A percentile compares a stretch with the other conserved stretches of the same genome.
These are phyloP conservation scores for Phellopilus nigrolimitatus DNA, from an alignment of 1,284 basidiomycete species.

Conservation along the genomic window DNA sequence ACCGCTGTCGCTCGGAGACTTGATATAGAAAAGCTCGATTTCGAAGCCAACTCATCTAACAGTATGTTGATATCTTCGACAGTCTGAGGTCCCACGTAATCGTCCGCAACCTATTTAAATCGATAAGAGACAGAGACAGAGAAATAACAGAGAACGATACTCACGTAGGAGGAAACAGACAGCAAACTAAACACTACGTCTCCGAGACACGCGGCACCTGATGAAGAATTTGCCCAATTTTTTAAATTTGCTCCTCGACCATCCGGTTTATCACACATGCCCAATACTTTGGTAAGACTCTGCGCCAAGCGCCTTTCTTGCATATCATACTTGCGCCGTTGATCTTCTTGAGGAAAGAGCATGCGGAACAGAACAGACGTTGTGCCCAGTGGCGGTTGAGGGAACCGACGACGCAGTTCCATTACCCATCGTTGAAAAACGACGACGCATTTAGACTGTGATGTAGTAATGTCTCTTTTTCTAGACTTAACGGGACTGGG, in stretches of 20 bases:
- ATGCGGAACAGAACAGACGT: slow-evolving; percentile 59
- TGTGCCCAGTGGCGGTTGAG: slow-evolving; percentile 43
- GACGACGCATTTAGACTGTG: slow-evolving; percentile 32
- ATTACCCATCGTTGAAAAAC: slow-evolving; percentile 45
- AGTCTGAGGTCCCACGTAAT: slow-evolving; percentile 29
- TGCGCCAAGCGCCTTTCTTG: slow-evolving; percentile 64
- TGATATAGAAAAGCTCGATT: slow-evolving; percentile 55
- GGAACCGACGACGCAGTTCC: slow-evolving; percentile 37
- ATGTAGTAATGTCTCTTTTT: slow-evolving; percentile 23
- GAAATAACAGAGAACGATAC: slow-evolving; percentile 25
- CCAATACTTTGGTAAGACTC: slow-evolving; percentile 49
- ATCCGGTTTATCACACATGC: slow-evolving; percentile 30
- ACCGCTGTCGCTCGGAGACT: slow-evolving; percentile 32
- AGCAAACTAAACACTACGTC: slow-evolving; percentile 50
- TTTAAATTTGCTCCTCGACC: slow-evolving; percentile 35
- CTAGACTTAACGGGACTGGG: slow-evolving; percentile 25
- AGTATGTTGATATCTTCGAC: slow-evolving; percentile 55
- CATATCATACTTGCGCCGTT: slow-evolving; percentile 64
- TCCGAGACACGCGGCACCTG: slow-evolving; percentile 64
- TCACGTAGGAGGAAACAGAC: slow-evolving; percentile 33
- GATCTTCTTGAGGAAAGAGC: slow-evolving; percentile 80
- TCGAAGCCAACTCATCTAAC: slow-evolving; percentile 68
- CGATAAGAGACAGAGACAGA: not conserved
- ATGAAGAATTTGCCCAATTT: slow-evolving; percentile 43
- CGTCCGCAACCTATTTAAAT: not conserved